Percentiles rank a stretch among this genome's conserved stretches.
Conservation (phyloP, 1,139 yeast species). For the Sugiyamaella castrensis region DNA sequence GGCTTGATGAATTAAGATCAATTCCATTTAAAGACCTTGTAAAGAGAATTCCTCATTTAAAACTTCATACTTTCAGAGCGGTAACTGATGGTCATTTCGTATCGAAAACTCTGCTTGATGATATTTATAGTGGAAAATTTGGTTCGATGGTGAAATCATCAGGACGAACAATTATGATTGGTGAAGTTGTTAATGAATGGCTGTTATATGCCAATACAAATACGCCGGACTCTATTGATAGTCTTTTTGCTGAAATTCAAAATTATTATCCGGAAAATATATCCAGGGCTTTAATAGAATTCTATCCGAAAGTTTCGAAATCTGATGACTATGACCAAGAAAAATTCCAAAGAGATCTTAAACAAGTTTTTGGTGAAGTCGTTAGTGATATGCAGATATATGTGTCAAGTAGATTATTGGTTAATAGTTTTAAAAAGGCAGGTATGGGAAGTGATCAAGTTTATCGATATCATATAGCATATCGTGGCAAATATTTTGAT, state of each 20-base stretch:
- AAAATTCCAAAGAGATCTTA: slow-evolving; percentile 22
- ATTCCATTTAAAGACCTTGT: slow-evolving; percentile 30
- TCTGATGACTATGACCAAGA: slow-evolving; percentile 13
- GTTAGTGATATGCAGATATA: slow-evolving; percentile 44
- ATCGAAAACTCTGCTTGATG: slow-evolving; percentile 32
- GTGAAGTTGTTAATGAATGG: slow-evolving; percentile 43
- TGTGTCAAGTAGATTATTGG: slow-evolving; percentile 39
- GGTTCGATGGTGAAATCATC: slow-evolving; percentile 31
- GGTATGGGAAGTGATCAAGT: slow-evolving; percentile 34
- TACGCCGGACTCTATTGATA: slow-evolving; percentile 57
- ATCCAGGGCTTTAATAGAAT: slow-evolving; percentile 33
- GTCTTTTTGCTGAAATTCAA: slow-evolving; percentile 49
- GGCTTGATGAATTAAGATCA: slow-evolving; percentile 28
- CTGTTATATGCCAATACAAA: slow-evolving; percentile 37
- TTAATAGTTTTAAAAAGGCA: slow-evolving; percentile 30
- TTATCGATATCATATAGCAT: slow-evolving; percentile 37
- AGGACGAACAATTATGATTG: slow-evolving; percentile 36
- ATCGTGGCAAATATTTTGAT: slow-evolving; percentile 36
- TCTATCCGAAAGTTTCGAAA: slow-evolving; percentile 27
- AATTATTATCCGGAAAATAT: slow-evolving; percentile 40
- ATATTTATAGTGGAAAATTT: slow-evolving; percentile 38
- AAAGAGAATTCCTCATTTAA: slow-evolving; percentile 34
- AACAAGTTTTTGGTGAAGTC: slow-evolving; percentile 36
- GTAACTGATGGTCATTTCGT: slow-evolving; percentile 41
- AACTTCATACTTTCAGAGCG: slow-evolving; percentile 42